A percentile compares a stretch with the other conserved stretches of the same genome.
These are phyloP conservation scores for Rhizodiscina lignyota DNA, from an alignment of 495 filamentous ascomycete genomes.

Conservation along the genomic window DNA sequence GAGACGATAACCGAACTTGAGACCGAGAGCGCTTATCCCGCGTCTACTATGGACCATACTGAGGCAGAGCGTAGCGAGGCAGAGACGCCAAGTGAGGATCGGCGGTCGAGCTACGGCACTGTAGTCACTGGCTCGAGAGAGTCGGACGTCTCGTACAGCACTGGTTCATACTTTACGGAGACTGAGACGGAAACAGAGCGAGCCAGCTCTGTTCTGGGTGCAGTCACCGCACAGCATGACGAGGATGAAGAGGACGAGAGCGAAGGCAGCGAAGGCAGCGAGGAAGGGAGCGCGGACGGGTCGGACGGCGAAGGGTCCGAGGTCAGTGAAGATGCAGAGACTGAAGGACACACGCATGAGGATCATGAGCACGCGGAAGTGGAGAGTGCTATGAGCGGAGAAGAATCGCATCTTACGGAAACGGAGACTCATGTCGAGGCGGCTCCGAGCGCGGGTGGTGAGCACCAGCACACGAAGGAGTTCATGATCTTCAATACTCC, in stretches of 20 bases:
- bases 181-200: constrained; percentile 24
- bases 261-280: too few species aligned
- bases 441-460: constrained; percentile 6
- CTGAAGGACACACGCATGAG: constrained; percentile 3
- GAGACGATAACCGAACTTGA: constrained; percentile 12
- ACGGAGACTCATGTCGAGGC: constrained; percentile 1
- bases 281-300: too few species aligned
- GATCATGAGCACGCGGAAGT: constrained; percentile 3
- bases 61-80: constrained; percentile 1
- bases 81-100: constrained; percentile 27
- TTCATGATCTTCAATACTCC: constrained; percentile 11
- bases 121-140: constrained; percentile 20
- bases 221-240: too few species aligned
- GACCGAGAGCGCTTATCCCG: constrained; percentile 10
- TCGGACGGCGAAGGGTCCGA: constrained; percentile 5
- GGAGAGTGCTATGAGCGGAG: not conserved
- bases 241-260: too few species aligned
- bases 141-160: constrained; percentile 29
- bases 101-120: constrained; percentile 33
- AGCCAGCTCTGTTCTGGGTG: too few species aligned
- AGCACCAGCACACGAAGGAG: constrained; percentile 6
- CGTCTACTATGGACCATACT: not conserved
- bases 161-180: constrained; percentile 31
- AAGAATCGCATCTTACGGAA: not conserved
- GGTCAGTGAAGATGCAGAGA: constrained; percentile 1